These are phyloP conservation scores for Lactuca sativa DNA, from an alignment of 129 eudicot genomes.

Conservation along the genomic window DNA sequence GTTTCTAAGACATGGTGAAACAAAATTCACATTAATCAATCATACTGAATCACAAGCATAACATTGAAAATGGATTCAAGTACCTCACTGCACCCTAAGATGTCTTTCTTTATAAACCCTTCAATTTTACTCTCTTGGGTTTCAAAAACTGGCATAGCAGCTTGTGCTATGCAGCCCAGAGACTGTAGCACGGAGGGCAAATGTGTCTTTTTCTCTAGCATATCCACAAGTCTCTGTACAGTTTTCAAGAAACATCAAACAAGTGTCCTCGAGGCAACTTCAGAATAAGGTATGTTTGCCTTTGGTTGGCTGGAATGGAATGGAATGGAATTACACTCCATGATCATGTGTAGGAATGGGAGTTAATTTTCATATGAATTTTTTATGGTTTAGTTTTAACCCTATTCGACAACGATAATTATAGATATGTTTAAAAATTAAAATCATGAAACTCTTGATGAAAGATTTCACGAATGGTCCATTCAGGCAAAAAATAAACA, in stretches of 20 bases:
- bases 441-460: too few species aligned
- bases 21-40: slow-evolving; percentile 5
- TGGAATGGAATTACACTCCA: too few species aligned
- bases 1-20: slow-evolving; percentile 45
- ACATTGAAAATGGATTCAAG: slow-evolving; percentile 10
- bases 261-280: slow-evolving; percentile 1
- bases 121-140: slow-evolving; percentile 83
- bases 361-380: too few species aligned
- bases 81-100: slow-evolving; percentile 72
- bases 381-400: too few species aligned
- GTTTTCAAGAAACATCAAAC: slow-evolving; percentile 18
- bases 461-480: too few species aligned
- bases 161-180: slow-evolving; percentile 88
- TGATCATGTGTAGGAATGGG: too few species aligned
- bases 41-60: slow-evolving; percentile 3
- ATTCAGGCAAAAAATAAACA: too few species aligned
- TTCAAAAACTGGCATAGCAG: slow-evolving; percentile 93
- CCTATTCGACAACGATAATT: too few species aligned
- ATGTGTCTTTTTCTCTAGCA: slow-evolving; percentile 80
- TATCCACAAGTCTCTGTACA: slow-evolving; percentile 88
- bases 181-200: slow-evolving; percentile 95
- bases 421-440: too few species aligned
- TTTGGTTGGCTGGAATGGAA: too few species aligned
- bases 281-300: too few species aligned
- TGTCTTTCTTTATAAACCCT: slow-evolving; percentile 61